A percentile compares a stretch with the other conserved stretches of the same genome.
These are phyloP conservation scores for Aspergillus pseudonomiae DNA, from an alignment of 2,329 filamentous ascomycete species.

Conservation along the genomic window DNA sequence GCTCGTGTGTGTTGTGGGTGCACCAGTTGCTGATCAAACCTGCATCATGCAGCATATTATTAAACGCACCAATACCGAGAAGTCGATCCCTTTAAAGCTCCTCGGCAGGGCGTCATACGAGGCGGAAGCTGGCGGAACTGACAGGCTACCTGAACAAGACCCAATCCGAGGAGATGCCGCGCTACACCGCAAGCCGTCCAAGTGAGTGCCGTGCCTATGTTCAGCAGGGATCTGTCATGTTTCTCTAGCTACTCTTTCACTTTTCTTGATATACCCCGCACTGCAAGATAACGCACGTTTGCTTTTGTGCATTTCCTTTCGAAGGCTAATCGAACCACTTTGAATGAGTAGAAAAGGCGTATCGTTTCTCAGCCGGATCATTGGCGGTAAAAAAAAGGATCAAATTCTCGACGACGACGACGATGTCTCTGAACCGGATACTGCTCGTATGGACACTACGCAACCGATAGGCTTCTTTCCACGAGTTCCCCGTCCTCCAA, in stretches of 20 bases:
- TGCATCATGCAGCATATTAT: constrained; percentile 59
- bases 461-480: constrained; percentile 82
- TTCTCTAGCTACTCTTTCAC: constrained; percentile 2
- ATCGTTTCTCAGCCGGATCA: constrained; percentile 87
- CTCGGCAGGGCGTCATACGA: constrained; percentile 46
- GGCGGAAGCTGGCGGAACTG: constrained; percentile 42
- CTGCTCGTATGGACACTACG: constrained; percentile 74
- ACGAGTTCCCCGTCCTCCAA: constrained; percentile 81
- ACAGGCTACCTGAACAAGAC: constrained; percentile 34
- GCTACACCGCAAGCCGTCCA: constrained; percentile 43
- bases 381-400: constrained; percentile 74
- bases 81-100: constrained; percentile 54
- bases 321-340: not conserved
- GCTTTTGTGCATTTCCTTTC: not conserved
- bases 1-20: constrained; percentile 1
- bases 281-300: not conserved
- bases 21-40: constrained; percentile 14
- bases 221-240: not conserved
- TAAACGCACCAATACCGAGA: constrained; percentile 67
- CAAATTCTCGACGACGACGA: constrained; percentile 50
- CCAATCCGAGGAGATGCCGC: constrained; percentile 35
- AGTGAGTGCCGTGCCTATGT: constrained; percentile 51
- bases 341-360: constrained; percentile 70
- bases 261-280: constrained; percentile 10
- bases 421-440: constrained; percentile 71